Percentiles rank a stretch among this genome's conserved stretches.
Conservation (phyloP, 306 rosid genomes). For the Sindora glabra region DNA sequence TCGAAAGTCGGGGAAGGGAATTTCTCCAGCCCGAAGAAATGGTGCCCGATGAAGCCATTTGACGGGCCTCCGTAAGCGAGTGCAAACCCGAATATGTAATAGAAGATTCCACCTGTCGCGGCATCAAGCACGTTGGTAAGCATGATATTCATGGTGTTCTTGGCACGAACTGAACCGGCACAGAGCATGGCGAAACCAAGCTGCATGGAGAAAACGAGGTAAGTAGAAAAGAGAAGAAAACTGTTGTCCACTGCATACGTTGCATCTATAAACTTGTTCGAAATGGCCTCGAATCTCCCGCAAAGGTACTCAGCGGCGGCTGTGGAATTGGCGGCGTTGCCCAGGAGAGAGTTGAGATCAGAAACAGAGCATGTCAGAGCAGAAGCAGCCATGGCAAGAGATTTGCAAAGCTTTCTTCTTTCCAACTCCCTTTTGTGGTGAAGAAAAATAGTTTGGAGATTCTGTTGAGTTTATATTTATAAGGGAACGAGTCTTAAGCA, state of each 20-base stretch:
- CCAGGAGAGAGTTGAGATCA: slow-evolving; percentile 36
- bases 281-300: slow-evolving; percentile 23
- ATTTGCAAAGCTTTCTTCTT: background rate
- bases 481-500: too few species aligned
- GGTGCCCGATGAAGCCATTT: slow-evolving; percentile 39
- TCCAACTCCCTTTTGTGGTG: too few species aligned
- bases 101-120: slow-evolving; percentile 41
- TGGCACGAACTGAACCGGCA: slow-evolving; percentile 52
- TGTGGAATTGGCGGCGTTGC: slow-evolving; percentile 10
- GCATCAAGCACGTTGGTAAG: slow-evolving; percentile 54
- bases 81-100: slow-evolving; percentile 45
- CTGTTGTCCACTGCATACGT: slow-evolving; percentile 36
- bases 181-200: slow-evolving; percentile 60
- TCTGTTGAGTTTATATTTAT: too few species aligned
- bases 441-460: too few species aligned
- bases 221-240: slow-evolving; percentile 44
- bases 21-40: slow-evolving; percentile 29
- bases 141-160: slow-evolving; percentile 60
- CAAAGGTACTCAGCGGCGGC: slow-evolving; percentile 47
- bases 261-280: slow-evolving; percentile 34
- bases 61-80: slow-evolving; percentile 45
- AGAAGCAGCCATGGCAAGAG: slow-evolving; percentile 18
- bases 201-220: slow-evolving; percentile 57
- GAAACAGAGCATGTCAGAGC: slow-evolving; percentile 36
- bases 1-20: slow-evolving; percentile 37